These are phyloP conservation scores for Metschnikowia aberdeeniae DNA, from an alignment of 805 yeast species.

Conservation along the genomic window DNA sequence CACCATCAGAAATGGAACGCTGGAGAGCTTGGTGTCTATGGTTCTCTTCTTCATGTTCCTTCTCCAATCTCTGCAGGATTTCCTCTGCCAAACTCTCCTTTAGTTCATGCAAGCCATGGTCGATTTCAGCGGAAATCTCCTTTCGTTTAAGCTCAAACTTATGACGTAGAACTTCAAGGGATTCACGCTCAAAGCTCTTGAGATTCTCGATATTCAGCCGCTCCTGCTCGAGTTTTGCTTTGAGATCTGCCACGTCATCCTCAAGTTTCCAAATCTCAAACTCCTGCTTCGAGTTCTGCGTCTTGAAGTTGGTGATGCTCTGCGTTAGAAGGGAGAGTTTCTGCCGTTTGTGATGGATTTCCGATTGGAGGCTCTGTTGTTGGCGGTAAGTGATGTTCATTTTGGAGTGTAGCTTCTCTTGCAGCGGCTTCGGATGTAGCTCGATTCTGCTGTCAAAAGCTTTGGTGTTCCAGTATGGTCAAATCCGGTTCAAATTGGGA, in stretches of 20 bases:
- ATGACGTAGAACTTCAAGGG: conserved; percentile 19
- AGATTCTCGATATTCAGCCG: conserved; percentile 32
- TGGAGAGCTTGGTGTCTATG: background rate
- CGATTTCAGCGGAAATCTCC: conserved; percentile 20
- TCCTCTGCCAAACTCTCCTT: conserved; percentile 27
- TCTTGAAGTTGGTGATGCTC: conserved; percentile 27
- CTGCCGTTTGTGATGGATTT: conserved; percentile 7
- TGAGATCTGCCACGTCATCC: conserved; percentile 34
- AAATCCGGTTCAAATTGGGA: too few relatives aligned
- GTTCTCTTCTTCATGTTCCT: background rate
- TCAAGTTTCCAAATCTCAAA: conserved; percentile 30
- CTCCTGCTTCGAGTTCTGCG: conserved; percentile 36
- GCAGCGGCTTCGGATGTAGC: background rate
- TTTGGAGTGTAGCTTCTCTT: background rate
- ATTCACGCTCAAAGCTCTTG: conserved; percentile 21
- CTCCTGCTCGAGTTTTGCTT: conserved; percentile 32
- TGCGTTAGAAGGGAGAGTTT: conserved; percentile 9
- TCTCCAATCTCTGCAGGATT: conserved; percentile 28
- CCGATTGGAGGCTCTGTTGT: conserved; percentile 10
- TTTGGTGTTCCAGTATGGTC: too few relatives aligned
- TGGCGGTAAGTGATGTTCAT: background rate
- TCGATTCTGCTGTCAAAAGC: too few relatives aligned
- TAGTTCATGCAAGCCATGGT: conserved; percentile 19
- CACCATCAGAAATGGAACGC: conserved; percentile 6
- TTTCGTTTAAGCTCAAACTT: conserved; percentile 18